Conservation (phyloP, 768 basidiomycete genomes). For the Coprinopsis strossmayeri region DNA sequence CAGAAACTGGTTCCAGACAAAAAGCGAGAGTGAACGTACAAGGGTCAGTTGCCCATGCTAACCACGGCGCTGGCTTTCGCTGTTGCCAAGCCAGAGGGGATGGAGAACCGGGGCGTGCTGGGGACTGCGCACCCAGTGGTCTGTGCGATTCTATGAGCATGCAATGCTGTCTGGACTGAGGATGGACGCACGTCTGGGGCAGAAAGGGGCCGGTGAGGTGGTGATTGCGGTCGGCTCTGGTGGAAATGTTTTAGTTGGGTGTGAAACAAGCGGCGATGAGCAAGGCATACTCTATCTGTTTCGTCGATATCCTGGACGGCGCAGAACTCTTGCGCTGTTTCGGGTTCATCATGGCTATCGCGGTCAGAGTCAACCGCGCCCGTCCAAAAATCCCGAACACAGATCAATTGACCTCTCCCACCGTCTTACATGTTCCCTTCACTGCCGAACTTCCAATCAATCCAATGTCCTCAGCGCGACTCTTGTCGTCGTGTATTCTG, state of each 20-base stretch:
- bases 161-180: conserved; percentile 11
- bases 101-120: conserved; percentile 30
- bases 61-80: conserved; percentile 24
- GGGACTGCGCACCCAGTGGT: conserved; percentile 32
- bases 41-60: conserved; percentile 73
- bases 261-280: not conserved
- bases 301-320: conserved; percentile 13
- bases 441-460: conserved; percentile 44
- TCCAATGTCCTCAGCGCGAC: conserved; percentile 51
- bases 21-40: conserved; percentile 25
- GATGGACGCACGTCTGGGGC: conserved; percentile 49
- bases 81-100: conserved; percentile 9
- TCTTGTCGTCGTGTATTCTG: conserved; percentile 49
- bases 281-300: conserved; percentile 6
- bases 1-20: not conserved
- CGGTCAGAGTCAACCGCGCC: not conserved
- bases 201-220: conserved; percentile 59
- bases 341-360: not conserved
- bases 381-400: conserved; percentile 1
- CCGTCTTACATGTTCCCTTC: conserved; percentile 53
- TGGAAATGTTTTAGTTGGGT: not conserved
- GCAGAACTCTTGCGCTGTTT: not conserved
- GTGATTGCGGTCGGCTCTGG: conserved; percentile 48
- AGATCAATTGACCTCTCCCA: conserved; percentile 5
- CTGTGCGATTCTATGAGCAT: conserved; percentile 16